Evolutionary conservation across 495 filamentous ascomycete genomes (phyloP).

Genomic region (Cercophora scortea): DNA sequence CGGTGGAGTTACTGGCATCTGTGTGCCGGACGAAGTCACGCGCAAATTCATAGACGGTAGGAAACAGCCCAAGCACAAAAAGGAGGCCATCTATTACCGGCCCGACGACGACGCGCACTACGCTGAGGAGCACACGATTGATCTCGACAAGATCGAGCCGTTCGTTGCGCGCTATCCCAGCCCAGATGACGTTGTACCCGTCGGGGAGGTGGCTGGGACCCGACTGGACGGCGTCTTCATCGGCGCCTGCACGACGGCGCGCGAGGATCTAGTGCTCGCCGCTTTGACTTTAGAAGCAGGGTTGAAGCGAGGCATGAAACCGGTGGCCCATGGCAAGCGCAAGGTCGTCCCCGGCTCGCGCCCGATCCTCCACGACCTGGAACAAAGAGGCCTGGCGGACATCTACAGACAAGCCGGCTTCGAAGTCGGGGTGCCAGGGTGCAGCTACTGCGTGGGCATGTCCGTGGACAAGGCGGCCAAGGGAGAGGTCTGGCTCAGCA

Average conservation of each 20-base stretch:
- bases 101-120: background rate
- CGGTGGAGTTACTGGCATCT: background rate
- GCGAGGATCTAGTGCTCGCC: background rate
- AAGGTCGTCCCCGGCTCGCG: background rate
- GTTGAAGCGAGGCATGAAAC: background rate
- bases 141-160: background rate
- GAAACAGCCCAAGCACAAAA: background rate
- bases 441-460: background rate
- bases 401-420: background rate
- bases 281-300: background rate
- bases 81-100: background rate
- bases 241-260: background rate
- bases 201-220: background rate
- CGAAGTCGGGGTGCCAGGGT: background rate
- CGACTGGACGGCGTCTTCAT: background rate
- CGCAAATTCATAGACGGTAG: background rate
- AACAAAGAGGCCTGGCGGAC: background rate
- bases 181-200: background rate
- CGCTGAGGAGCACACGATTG: background rate
- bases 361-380: background rate
- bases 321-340: background rate
- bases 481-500: background rate
- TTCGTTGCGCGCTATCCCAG: background rate
- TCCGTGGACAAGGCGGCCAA: background rate
- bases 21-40: background rate